Conservation (phyloP, 371 early-diverging fungal genomes). For the Parasitella parasitica region DNA sequence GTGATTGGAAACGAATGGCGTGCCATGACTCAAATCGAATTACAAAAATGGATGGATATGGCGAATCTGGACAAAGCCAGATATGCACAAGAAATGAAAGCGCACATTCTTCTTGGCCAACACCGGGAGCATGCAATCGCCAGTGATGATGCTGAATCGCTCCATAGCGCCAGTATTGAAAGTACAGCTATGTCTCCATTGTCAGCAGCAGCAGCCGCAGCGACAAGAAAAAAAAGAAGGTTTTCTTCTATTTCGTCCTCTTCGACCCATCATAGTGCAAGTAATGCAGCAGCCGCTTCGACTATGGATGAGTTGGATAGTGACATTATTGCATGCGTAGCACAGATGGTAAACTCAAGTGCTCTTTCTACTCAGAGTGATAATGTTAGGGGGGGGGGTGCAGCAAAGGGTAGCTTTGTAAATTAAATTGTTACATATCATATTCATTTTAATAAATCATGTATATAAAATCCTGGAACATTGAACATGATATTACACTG, state of each 20-base stretch:
- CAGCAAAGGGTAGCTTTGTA: no score
- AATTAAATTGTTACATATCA: no score
- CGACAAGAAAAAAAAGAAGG: neutral
- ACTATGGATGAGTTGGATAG: slow-evolving; percentile 20
- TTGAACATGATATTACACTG: no score
- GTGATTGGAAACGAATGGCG: slow-evolving; percentile 69
- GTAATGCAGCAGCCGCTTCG: neutral
- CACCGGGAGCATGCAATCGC: neutral
- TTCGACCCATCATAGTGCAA: neutral
- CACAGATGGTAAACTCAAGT: slow-evolving; percentile 27
- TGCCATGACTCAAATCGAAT: slow-evolving; percentile 47
- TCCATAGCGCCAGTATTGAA: neutral
- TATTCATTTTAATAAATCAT: no score
- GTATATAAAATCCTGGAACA: no score
- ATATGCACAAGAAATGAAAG: slow-evolving; percentile 70
- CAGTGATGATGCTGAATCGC: neutral
- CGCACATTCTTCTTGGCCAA: slow-evolving; percentile 25
- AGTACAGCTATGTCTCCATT: neutral
- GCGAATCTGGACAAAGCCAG: slow-evolving; percentile 72
- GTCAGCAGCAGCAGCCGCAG: neutral
- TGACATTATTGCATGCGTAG: slow-evolving; percentile 22
- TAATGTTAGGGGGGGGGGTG: no score
- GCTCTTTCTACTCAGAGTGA: no score
- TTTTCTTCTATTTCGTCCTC: neutral
- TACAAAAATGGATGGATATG: slow-evolving; percentile 60